A percentile compares a stretch with the other conserved stretches of the same genome.
Evolutionary conservation across 345 rosid species (phyloP).

Genomic region (Fremontodendron californicum): DNA sequence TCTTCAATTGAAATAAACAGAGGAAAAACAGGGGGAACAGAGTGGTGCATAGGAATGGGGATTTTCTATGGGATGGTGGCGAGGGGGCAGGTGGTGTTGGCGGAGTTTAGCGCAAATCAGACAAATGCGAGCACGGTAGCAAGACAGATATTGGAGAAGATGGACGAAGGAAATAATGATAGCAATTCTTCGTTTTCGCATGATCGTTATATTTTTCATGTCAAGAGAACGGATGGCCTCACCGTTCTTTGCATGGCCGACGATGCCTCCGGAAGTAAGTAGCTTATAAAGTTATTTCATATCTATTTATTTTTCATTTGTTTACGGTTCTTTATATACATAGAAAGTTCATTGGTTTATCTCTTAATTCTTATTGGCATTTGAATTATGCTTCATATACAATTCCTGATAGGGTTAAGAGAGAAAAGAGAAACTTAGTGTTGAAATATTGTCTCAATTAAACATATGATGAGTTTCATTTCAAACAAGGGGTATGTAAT

Average conservation of each 20-base stretch:
- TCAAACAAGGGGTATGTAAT: not conserved
- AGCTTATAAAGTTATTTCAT: not conserved
- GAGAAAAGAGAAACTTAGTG: not conserved
- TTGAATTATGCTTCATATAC: not conserved
- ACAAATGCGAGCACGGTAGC: slow-evolving; percentile 39
- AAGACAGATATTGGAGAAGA: slow-evolving; percentile 37
- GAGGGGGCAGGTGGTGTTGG: slow-evolving; percentile 42
- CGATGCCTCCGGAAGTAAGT: slow-evolving; percentile 31
- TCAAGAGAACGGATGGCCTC: slow-evolving; percentile 45
- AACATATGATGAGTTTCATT: too few species aligned
- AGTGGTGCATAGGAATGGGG: slow-evolving; percentile 39
- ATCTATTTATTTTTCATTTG: too few species aligned
- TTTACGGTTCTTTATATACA: not conserved
- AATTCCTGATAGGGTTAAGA: not conserved
- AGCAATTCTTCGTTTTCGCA: slow-evolving; percentile 40
- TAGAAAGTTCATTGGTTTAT: not conserved
- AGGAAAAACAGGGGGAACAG: too few species aligned
- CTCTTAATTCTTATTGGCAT: not conserved
- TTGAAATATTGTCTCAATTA: too few species aligned
- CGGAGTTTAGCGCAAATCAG: slow-evolving; percentile 36
- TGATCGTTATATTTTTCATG: slow-evolving; percentile 45
- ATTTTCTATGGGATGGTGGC: slow-evolving; percentile 54
- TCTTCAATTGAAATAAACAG: not conserved
- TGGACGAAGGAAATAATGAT: slow-evolving; percentile 23
- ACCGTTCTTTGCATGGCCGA: slow-evolving; percentile 53